Conservation (phyloP, 1,284 basidiomycete genomes). For the Puccinia hordei region DNA sequence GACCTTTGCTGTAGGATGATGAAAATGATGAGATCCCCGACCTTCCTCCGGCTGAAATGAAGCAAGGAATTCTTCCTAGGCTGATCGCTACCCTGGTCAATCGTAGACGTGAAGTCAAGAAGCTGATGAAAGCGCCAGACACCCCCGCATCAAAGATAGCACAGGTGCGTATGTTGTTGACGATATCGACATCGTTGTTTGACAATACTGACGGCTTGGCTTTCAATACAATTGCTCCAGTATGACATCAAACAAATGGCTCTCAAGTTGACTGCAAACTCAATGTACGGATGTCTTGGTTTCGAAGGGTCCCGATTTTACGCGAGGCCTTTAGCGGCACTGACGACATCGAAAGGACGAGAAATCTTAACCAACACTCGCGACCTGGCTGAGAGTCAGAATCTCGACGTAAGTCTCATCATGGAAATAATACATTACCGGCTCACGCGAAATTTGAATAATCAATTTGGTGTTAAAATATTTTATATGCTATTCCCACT, state of each 20-base stretch:
- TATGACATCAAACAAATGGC: constrained; percentile 97
- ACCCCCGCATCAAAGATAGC: constrained; percentile 75
- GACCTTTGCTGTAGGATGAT: constrained; percentile 63
- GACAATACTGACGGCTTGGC: constrained; percentile 19
- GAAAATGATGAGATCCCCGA: constrained; percentile 86
- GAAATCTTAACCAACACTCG: constrained; percentile 93
- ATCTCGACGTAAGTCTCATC: constrained; percentile 72
- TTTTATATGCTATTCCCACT: not conserved
- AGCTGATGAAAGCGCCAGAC: constrained; percentile 87
- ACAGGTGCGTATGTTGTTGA: constrained; percentile 67
- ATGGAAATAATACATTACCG: too few relatives aligned
- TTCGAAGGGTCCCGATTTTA: constrained; percentile 97
- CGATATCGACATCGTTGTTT: not conserved
- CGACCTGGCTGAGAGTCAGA: constrained; percentile 85
- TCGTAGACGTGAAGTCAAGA: constrained; percentile 86
- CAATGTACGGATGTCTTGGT: constrained; percentile 99
- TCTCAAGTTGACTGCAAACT: constrained; percentile 96
- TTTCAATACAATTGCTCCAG: constrained; percentile 60
- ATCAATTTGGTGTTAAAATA: not conserved
- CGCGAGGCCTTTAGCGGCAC: constrained; percentile 89
- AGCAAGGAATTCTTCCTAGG: constrained; percentile 86
- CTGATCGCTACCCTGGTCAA: constrained; percentile 93
- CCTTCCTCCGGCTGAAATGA: constrained; percentile 71
- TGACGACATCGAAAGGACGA: constrained; percentile 97
- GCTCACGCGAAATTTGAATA: not conserved